Evolutionary conservation across 2,329 filamentous ascomycete genomes (phyloP), one percentile per base, ranked within the genome.

Genomic region (Cadophora sp.): DNA sequence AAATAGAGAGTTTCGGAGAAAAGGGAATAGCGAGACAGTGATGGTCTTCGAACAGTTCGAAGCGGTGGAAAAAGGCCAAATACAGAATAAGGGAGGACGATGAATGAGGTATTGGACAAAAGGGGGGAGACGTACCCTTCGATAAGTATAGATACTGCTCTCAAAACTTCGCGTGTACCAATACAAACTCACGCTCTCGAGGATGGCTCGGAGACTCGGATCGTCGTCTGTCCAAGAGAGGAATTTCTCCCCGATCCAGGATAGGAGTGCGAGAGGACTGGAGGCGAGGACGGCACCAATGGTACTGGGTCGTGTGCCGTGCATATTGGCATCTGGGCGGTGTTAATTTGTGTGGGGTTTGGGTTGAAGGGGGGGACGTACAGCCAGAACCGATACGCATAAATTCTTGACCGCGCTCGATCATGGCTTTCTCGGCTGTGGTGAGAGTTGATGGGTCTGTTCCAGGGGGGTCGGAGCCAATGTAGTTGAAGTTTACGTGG

Each of bases 241-340:
- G 65, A 85, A 84, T 73, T 87, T 88, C 70, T 88, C 86, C 4
- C 83, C 84, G 30, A 88, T 80, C 80, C 87, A 90, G 7, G 83
- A 81, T 1, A 90, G 79, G 22, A 89, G 73, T 0, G 85, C 84
- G 1, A 89, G 68, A 0, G 88, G 87, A 41, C 79, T 87, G 4
- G 83, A 78, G 3, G 81, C 78, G 0, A 90, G 75, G 0, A 81
- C 83, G 5, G 87, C 79, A 0, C 86, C 86, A 53, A 89, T 84
- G 0, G 87, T 90, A 0, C 81, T 79, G 0, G 87, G 84, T 9
- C 83, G 77, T 0, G 85, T 86, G 1, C 79, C 83, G 63, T 90
- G 87, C 73, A 84, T 80, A 0, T 79, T 61, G 0, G 81, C 80
- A 72, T 89, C 55, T 58, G 27, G 7, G 14, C 6, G 30, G 18